A percentile compares a stretch with the other conserved stretches of the same genome.
Evolutionary conservation across 768 basidiomycete genomes (phyloP).

Genomic region (Mrakia frigida): DNA sequence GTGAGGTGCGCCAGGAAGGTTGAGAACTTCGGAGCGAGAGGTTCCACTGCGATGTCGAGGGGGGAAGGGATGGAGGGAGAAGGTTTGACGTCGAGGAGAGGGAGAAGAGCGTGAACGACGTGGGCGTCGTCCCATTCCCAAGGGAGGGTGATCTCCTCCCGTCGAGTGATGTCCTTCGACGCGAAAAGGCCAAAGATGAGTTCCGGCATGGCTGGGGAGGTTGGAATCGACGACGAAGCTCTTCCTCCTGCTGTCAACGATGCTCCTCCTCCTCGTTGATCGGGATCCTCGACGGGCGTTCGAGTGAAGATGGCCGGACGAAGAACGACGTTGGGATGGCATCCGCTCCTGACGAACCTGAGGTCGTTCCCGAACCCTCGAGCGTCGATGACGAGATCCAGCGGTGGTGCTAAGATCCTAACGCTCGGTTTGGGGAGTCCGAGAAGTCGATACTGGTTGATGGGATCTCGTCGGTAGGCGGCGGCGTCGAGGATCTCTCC

Average conservation of each 20-base stretch:
- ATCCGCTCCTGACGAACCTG: conserved; percentile 61
- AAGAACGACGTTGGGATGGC: conserved; percentile 62
- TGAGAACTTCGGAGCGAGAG: conserved; percentile 36
- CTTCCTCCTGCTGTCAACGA: conserved; percentile 33
- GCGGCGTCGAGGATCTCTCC: conserved; percentile 63
- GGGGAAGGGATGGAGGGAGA: conserved; percentile 24
- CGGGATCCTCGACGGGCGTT: conserved; percentile 23
- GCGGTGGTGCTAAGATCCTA: conserved; percentile 67
- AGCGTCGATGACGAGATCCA: conserved; percentile 73
- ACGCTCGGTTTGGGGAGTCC: conserved; percentile 82
- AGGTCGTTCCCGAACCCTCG: conserved; percentile 62
- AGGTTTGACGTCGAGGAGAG: conserved; percentile 16
- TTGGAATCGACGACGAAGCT: conserved; percentile 29
- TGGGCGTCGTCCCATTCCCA: conserved; percentile 98
- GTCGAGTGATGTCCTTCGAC: conserved; percentile 61
- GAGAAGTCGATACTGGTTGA: conserved; percentile 69
- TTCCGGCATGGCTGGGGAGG: conserved; percentile 33
- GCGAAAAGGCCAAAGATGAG: conserved; percentile 78
- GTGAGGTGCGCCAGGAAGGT: conserved; percentile 40
- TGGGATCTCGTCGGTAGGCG: conserved; percentile 67
- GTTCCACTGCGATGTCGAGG: conserved; percentile 5
- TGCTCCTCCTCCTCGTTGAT: conserved; percentile 32
- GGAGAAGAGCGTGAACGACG: conserved; percentile 66
- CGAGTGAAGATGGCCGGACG: conserved; percentile 51
- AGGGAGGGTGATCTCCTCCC: conserved; percentile 80